Evolutionary conservation across 495 filamentous ascomycete species (phyloP).

Genomic region (Talaromyces nanjingensis): DNA sequence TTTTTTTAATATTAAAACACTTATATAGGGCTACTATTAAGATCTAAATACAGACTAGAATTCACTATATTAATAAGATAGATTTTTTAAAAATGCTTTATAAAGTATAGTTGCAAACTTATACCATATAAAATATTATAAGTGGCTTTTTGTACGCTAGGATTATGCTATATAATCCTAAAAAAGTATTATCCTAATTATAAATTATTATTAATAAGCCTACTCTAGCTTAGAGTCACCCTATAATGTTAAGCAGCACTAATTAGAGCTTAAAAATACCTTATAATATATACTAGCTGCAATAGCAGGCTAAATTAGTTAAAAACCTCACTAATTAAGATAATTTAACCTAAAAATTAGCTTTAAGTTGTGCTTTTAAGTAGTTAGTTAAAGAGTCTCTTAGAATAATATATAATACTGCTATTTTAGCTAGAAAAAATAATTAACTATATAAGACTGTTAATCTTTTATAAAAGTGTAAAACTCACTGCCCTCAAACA

Average conservation of each 20-base stretch:
- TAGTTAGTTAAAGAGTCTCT: not conserved
- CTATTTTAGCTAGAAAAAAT: not conserved
- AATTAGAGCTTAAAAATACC: not conserved
- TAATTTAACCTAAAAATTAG: no score
- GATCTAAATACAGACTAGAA: not conserved
- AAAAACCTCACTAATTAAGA: not conserved
- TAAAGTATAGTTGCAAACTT: not conserved
- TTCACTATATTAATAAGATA: constrained; percentile 14
- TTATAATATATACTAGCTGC: not conserved
- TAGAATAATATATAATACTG: not conserved
- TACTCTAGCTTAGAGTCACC: not conserved
- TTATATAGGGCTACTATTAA: not conserved
- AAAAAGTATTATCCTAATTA: not conserved
- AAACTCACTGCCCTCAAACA: not conserved
- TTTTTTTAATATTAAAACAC: constrained; percentile 13
- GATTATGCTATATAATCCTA: not conserved
- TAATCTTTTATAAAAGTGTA: not conserved
- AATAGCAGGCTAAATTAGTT: not conserved
- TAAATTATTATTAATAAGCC: not conserved
- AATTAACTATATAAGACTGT: not conserved
- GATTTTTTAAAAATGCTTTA: constrained; percentile 15
- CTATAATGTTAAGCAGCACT: not conserved
- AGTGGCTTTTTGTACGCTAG: not conserved
- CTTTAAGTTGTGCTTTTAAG: not conserved
- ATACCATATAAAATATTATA: not conserved